Evolutionary conservation across 2,329 filamentous ascomycete genomes (phyloP).

Genomic region (Ceratocystiopsis minuta): DNA sequence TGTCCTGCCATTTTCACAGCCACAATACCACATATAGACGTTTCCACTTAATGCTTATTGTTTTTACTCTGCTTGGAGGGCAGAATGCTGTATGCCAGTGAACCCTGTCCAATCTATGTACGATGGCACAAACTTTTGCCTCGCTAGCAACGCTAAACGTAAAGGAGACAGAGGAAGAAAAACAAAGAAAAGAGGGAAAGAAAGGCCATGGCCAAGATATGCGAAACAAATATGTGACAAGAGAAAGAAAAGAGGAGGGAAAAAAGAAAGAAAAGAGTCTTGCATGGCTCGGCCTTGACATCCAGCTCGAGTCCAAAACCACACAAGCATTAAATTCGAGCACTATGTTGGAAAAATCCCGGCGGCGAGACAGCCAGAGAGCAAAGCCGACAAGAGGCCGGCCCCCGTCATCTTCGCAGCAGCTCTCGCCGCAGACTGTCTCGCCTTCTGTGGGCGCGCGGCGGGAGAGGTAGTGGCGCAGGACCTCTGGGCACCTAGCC

Average conservation of each 20-base stretch:
- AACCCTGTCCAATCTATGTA: no score
- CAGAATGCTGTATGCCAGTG: no score
- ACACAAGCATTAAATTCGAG: no score
- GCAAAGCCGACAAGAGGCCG: background rate
- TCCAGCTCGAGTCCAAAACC: no score
- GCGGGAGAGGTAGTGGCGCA: background rate
- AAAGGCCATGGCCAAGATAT: background rate
- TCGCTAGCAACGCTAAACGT: background rate
- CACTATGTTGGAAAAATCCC: no score
- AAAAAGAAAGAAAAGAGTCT: background rate
- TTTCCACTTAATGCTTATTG: background rate
- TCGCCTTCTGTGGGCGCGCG: background rate
- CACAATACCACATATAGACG: no score
- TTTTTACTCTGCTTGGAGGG: background rate
- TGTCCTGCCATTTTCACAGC: no score
- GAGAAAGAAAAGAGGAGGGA: background rate
- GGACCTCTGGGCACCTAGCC: constrained; percentile 6
- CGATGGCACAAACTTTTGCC: no score
- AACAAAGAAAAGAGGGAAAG: background rate
- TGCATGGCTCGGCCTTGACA: background rate
- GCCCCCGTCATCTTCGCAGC: background rate
- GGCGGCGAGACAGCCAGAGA: background rate
- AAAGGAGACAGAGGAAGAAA: background rate
- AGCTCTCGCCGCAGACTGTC: constrained; percentile 5
- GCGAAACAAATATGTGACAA: background rate